Conservation (phyloP, 2,329 filamentous ascomycete species). For the Pyricularia sp. region DNA sequence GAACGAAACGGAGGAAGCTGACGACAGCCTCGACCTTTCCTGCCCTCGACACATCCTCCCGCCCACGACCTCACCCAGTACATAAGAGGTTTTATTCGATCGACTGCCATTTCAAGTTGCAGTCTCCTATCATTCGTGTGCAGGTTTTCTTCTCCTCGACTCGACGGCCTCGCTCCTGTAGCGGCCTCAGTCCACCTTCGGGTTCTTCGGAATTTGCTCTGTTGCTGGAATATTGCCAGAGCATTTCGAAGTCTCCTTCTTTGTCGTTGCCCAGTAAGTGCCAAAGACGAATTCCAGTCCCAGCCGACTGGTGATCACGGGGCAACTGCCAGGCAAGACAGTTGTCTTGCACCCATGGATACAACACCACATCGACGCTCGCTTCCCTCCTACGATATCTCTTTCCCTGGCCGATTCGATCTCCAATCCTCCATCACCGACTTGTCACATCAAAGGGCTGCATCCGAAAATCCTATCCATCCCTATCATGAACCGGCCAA, state of each 20-base stretch:
- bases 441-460: not conserved
- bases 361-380: not conserved
- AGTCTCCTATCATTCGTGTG: not conserved
- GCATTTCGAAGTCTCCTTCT: conserved; percentile 10
- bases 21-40: not conserved
- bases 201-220: conserved; percentile 9
- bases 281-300: conserved; percentile 2
- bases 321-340: conserved; percentile 5
- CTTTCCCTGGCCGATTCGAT: not conserved
- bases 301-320: not conserved
- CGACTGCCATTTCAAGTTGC: not conserved
- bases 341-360: not conserved
- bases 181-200: not conserved
- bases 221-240: conserved; percentile 23
- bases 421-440: not conserved
- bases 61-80: not conserved
- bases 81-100: not conserved
- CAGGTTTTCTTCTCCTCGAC: not conserved
- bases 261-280: conserved; percentile 11
- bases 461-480: not conserved
- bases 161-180: not conserved
- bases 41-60: not conserved
- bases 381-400: not conserved
- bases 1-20: conserved; percentile 1
- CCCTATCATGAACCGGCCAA: not conserved